Conservation (phyloP, 2,329 filamentous ascomycete species). For the Monosporascus cannonballus region DNA sequence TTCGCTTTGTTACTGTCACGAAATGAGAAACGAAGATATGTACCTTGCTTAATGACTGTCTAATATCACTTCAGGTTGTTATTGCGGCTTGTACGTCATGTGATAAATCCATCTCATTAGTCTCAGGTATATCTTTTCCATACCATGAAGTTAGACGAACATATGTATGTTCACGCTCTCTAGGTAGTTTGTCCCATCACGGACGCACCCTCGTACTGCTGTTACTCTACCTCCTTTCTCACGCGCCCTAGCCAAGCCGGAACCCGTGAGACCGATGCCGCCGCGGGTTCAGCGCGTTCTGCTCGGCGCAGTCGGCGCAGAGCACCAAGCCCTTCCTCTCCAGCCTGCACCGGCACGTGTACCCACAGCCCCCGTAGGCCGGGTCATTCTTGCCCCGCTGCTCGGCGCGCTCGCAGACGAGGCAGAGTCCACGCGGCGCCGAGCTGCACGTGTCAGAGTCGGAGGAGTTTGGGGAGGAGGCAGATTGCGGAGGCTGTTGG, state of each 20-base stretch:
- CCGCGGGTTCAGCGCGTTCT: conserved; percentile 3
- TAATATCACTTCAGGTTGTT: no score
- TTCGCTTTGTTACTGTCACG: no score
- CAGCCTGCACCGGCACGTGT: conserved; percentile 10
- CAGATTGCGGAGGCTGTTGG: not conserved
- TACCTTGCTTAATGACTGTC: no score
- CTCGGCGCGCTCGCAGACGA: conserved; percentile 8
- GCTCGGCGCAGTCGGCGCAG: conserved; percentile 7
- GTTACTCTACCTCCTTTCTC: no score
- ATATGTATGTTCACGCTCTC: no score
- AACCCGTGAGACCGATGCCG: conserved; percentile 5
- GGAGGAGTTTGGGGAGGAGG: not conserved
- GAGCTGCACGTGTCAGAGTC: not conserved
- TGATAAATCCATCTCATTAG: no score
- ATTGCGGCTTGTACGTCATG: no score
- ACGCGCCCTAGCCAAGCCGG: not conserved
- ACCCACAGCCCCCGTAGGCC: conserved; percentile 7
- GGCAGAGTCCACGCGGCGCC: conserved; percentile 1
- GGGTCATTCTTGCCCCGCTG: conserved; percentile 8
- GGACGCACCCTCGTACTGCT: no score
- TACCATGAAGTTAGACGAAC: no score
- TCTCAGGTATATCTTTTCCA: no score
- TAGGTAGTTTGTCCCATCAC: no score
- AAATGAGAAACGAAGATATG: no score
- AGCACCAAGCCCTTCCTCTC: conserved; percentile 1